A percentile compares a stretch with the other conserved stretches of the same genome.
phyloP scores from a whole-genome alignment of 1,284 basidiomycete species.

The Cutaneotrichosporon cavernicola region DNA sequence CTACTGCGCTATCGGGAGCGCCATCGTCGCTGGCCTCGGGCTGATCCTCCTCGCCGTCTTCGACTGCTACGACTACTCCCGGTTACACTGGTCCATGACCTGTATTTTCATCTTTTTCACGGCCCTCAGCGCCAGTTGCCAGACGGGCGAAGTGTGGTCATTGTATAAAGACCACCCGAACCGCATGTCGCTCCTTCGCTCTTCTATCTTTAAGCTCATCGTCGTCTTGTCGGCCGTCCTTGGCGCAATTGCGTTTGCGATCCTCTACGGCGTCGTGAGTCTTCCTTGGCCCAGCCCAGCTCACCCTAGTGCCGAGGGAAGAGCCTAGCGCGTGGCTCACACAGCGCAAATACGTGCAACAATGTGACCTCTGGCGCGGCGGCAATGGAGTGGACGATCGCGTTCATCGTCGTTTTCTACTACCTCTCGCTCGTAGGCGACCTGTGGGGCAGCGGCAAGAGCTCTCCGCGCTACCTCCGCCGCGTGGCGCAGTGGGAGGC shows the following conservation, averaged over 20 bases:
- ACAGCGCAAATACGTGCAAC: conserved; percentile 48
- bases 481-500: conserved; percentile 49
- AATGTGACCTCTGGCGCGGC: conserved; percentile 54
- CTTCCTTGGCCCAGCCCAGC: neutral
- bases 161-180: conserved; percentile 54
- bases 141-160: conserved; percentile 55
- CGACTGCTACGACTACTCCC: conserved; percentile 53
- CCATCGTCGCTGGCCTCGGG: conserved; percentile 51
- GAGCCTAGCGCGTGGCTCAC: conserved; percentile 17
- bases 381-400: conserved; percentile 54
- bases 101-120: conserved; percentile 56
- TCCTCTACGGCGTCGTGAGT: conserved; percentile 49
- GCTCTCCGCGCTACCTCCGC: conserved; percentile 52
- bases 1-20: conserved; percentile 54
- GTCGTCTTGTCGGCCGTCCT: conserved; percentile 53
- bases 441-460: conserved; percentile 50
- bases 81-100: conserved; percentile 57
- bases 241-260: conserved; percentile 55
- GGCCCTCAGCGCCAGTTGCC: conserved; percentile 56
- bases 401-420: conserved; percentile 54
- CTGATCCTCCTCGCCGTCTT: conserved; percentile 54
- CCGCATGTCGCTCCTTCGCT: conserved; percentile 51
- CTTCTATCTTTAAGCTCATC: conserved; percentile 55
- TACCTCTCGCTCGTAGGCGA: conserved; percentile 46
- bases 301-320: conserved; percentile 40